Evolutionary conservation across 1,284 basidiomycete genomes (phyloP).

Genomic region (Somion occarium): DNA sequence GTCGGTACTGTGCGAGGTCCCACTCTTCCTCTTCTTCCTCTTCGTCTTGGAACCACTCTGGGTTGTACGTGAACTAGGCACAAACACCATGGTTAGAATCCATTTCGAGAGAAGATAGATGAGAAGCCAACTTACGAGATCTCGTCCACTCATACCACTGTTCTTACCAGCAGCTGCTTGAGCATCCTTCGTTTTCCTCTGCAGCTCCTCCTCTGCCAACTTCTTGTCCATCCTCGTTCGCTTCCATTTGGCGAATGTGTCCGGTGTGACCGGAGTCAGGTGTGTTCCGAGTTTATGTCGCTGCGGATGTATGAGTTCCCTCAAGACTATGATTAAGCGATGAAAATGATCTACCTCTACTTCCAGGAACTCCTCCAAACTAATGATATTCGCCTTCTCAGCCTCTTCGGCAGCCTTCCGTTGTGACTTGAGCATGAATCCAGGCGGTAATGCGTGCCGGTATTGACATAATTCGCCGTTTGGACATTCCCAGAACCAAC

Average conservation of each 20-base stretch:
- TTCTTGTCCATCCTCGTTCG: constrained; percentile 92
- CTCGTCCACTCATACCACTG: constrained; percentile 92
- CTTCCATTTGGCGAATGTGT: constrained; percentile 94
- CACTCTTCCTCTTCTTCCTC: constrained; percentile 76
- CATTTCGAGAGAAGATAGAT: background rate
- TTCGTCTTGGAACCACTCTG: constrained; percentile 89
- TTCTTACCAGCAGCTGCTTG: constrained; percentile 89
- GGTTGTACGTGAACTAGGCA: constrained; percentile 87
- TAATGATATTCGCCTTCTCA: constrained; percentile 87
- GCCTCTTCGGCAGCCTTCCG: constrained; percentile 82
- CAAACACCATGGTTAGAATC: constrained; percentile 4
- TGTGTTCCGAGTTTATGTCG: constrained; percentile 92
- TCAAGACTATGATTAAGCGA: background rate
- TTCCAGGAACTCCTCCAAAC: constrained; percentile 96
- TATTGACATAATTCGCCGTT: constrained; percentile 91
- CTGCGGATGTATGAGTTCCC: constrained; percentile 33
- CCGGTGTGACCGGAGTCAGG: constrained; percentile 93
- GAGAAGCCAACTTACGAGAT: constrained; percentile 65
- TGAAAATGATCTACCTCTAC: constrained; percentile 65
- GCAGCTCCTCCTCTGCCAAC: constrained; percentile 76
- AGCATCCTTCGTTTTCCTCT: constrained; percentile 81
- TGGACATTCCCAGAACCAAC: constrained; percentile 94
- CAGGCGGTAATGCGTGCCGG: constrained; percentile 92
- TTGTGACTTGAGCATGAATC: constrained; percentile 92
- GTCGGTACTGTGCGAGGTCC: constrained; percentile 65